Conservation (phyloP, 2,329 filamentous ascomycete species). For the Pyrenophora teres region DNA sequence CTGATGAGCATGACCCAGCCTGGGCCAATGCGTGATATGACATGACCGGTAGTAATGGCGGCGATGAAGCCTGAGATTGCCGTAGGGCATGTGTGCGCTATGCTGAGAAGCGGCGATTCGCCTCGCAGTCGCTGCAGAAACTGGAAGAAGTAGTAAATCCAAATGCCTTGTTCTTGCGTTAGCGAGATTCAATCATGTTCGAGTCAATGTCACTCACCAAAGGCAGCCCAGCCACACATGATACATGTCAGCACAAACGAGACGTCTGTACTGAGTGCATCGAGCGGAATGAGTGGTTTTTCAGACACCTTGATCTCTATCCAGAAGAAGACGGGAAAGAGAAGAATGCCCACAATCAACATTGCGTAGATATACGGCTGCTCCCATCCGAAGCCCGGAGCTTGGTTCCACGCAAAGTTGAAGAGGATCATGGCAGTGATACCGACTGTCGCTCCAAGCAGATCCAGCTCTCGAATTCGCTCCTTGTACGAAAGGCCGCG, state of each 20-base stretch:
- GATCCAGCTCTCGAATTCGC: constrained; percentile 47
- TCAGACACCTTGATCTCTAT: constrained; percentile 53
- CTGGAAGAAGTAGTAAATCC: constrained; percentile 41
- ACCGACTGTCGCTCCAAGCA: constrained; percentile 55
- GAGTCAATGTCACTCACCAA: constrained; percentile 27
- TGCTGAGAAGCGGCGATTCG: constrained; percentile 32
- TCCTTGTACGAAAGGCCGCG: constrained; percentile 18
- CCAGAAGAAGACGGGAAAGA: constrained; percentile 61
- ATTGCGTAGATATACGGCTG: constrained; percentile 61
- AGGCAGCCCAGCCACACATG: constrained; percentile 49
- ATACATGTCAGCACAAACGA: constrained; percentile 62
- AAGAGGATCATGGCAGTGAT: constrained; percentile 62
- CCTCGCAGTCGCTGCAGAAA: constrained; percentile 33
- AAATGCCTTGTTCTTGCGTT: constrained; percentile 24
- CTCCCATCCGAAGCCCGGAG: constrained; percentile 63
- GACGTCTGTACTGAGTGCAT: constrained; percentile 54
- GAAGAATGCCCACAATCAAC: constrained; percentile 61
- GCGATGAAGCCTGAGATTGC: constrained; percentile 37
- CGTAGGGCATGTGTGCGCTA: constrained; percentile 35
- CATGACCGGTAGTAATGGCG: constrained; percentile 36
- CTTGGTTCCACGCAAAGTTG: constrained; percentile 72
- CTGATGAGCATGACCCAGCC: constrained; percentile 41
- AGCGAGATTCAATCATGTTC: not conserved
- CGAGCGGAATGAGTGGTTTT: constrained; percentile 63
- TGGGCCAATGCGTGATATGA: constrained; percentile 37